These are phyloP conservation scores for Fusarium chaquense DNA, from an alignment of 2,329 filamentous ascomycete species.

Conservation along the genomic window DNA sequence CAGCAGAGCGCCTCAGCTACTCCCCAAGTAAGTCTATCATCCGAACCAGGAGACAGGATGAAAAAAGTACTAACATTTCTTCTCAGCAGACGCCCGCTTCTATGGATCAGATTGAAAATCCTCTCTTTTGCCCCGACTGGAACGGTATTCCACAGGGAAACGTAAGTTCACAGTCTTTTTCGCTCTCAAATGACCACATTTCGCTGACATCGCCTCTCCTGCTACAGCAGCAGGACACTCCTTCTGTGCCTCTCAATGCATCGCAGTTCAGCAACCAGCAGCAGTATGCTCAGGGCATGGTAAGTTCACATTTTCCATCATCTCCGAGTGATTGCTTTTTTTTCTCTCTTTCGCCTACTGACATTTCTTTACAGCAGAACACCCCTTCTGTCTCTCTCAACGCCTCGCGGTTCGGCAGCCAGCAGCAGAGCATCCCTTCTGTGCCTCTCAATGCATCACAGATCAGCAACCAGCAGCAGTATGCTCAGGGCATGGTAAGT, in stretches of 20 bases:
- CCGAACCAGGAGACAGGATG: neutral
- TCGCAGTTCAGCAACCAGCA: constrained; percentile 1
- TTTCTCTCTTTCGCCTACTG: neutral
- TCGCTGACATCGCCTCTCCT: neutral
- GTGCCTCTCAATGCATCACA: neutral
- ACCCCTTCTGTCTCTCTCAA: neutral
- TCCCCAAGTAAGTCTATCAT: constrained; percentile 11
- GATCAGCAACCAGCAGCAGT: constrained; percentile 1
- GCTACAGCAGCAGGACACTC: neutral
- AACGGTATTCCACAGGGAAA: neutral
- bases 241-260: neutral
- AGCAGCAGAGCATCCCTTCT: neutral
- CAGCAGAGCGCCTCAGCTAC: neutral
- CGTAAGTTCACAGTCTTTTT: neutral
- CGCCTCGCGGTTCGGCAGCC: neutral
- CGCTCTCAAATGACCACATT: neutral
- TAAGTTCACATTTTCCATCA: neutral
- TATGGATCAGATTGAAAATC: neutral
- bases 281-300: neutral
- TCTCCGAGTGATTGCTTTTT: neutral
- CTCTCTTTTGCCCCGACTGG: neutral
- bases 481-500: neutral
- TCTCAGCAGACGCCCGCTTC: neutral
- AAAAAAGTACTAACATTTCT: constrained; percentile 13
- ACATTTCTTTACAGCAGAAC: neutral